These are phyloP conservation scores for Mycena maculata DNA, from an alignment of 768 basidiomycete species.

Conservation along the genomic window DNA sequence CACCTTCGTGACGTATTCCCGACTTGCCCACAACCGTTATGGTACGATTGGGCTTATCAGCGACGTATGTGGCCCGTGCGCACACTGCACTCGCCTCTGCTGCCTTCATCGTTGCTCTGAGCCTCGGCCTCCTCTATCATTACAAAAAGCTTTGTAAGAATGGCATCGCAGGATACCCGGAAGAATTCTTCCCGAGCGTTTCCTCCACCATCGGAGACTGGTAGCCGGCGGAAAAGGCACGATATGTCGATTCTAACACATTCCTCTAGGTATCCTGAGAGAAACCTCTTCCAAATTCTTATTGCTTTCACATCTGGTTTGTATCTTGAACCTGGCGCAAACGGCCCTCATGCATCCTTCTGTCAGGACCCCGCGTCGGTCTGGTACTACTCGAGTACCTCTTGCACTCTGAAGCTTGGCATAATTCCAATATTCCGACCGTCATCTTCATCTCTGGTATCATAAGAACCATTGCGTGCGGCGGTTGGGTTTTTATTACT, in stretches of 20 bases:
- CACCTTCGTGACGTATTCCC: too few species aligned
- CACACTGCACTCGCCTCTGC: slow-evolving; percentile 75
- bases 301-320: slow-evolving; percentile 86
- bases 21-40: too few species aligned
- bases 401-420: slow-evolving; percentile 50
- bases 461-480: slow-evolving; percentile 82
- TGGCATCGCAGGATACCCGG: slow-evolving; percentile 80
- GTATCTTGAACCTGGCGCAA: slow-evolving; percentile 25
- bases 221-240: slow-evolving; percentile 64
- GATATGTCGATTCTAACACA: slow-evolving; percentile 76
- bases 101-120: slow-evolving; percentile 75
- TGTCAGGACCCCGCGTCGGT: slow-evolving; percentile 77
- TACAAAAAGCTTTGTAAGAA: slow-evolving; percentile 91
- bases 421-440: slow-evolving; percentile 57
- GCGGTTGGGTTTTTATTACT: slow-evolving; percentile 94
- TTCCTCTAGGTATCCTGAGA: slow-evolving; percentile 90
- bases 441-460: slow-evolving; percentile 72
- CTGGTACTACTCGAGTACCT: slow-evolving; percentile 74
- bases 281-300: slow-evolving; percentile 86
- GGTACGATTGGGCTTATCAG: slow-evolving; percentile 38
- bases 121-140: slow-evolving; percentile 75
- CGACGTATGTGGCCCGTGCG: slow-evolving; percentile 65
- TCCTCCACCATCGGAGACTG: slow-evolving; percentile 93
- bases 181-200: slow-evolving; percentile 94
- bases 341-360: not conserved